Percentiles rank a stretch among this genome's conserved stretches.
Evolutionary conservation across 768 basidiomycete species (phyloP).

Genomic region (Boletus pseudo-olivaceus): DNA sequence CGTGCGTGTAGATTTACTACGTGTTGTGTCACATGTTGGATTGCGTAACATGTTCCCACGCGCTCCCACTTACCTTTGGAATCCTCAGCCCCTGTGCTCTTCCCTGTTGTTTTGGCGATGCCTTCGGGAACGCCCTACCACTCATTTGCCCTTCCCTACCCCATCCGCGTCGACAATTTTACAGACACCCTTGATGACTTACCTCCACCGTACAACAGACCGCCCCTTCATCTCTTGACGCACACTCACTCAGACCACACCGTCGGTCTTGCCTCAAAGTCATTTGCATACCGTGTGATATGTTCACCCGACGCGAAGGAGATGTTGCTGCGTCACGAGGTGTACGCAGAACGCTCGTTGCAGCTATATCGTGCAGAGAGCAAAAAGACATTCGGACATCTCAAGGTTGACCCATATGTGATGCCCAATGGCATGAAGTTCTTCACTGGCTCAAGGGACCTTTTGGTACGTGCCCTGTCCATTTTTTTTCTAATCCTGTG

Average conservation of each 20-base stretch:
- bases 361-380: constrained; percentile 32
- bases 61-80: background rate
- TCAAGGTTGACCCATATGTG: constrained; percentile 53
- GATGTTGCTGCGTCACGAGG: constrained; percentile 79
- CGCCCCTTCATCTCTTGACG: constrained; percentile 68
- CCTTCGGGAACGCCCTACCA: constrained; percentile 74
- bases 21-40: background rate
- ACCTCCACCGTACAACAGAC: constrained; percentile 31
- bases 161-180: constrained; percentile 87
- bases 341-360: constrained; percentile 59
- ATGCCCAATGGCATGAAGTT: constrained; percentile 46
- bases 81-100: constrained; percentile 16
- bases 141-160: constrained; percentile 74
- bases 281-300: constrained; percentile 67
- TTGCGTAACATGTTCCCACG: background rate
- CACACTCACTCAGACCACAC: constrained; percentile 93
- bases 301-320: constrained; percentile 84
- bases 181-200: constrained; percentile 37
- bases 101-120: constrained; percentile 39
- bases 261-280: constrained; percentile 67
- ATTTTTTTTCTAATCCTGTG: background rate
- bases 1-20: too few species aligned
- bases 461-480: constrained; percentile 27
- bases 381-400: constrained; percentile 58
- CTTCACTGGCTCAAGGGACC: constrained; percentile 57